phyloP scores from a whole-genome alignment of 2,329 filamentous ascomycete genomes.

The Aspergillus udagawae region DNA sequence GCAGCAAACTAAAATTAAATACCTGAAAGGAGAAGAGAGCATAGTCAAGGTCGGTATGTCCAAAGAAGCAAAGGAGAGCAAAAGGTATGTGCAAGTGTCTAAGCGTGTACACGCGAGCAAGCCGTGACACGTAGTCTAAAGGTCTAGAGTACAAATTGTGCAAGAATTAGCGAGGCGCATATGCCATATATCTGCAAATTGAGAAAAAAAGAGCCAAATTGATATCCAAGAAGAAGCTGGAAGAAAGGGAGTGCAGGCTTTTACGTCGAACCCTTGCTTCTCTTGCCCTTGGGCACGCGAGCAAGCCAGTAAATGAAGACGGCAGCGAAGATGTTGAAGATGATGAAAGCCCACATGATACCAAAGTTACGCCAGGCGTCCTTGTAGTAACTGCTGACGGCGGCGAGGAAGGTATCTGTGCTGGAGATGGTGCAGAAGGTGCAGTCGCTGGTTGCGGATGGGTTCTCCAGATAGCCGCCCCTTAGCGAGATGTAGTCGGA shows the following conservation, averaged over 20 bases:
- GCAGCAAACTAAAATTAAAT: background rate
- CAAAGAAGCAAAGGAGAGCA: background rate
- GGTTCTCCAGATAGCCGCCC: conserved; percentile 44
- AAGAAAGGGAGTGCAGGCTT: background rate
- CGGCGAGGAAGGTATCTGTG: conserved; percentile 48
- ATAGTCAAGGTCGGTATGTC: background rate
- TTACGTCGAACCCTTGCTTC: conserved; percentile 14
- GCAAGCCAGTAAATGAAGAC: conserved; percentile 61
- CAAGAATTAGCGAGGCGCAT: conserved; percentile 1
- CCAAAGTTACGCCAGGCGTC: conserved; percentile 67
- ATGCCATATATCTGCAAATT: background rate
- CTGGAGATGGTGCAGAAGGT: conserved; percentile 45
- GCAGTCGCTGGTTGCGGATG: conserved; percentile 44
- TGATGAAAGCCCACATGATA: conserved; percentile 63
- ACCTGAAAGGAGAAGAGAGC: background rate
- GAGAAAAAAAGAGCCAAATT: background rate
- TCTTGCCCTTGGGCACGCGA: conserved; percentile 47
- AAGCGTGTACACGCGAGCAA: background rate
- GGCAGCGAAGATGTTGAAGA: conserved; percentile 59
- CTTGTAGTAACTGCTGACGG: conserved; percentile 40
- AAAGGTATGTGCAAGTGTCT: background rate
- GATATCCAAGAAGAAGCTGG: background rate
- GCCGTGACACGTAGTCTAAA: background rate
- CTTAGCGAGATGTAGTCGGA: conserved; percentile 32
- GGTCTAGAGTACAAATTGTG: background rate